Base-by-base conservation (phyloP, 495 filamentous ascomycete species). In the Parmelia sp. region DNA sequence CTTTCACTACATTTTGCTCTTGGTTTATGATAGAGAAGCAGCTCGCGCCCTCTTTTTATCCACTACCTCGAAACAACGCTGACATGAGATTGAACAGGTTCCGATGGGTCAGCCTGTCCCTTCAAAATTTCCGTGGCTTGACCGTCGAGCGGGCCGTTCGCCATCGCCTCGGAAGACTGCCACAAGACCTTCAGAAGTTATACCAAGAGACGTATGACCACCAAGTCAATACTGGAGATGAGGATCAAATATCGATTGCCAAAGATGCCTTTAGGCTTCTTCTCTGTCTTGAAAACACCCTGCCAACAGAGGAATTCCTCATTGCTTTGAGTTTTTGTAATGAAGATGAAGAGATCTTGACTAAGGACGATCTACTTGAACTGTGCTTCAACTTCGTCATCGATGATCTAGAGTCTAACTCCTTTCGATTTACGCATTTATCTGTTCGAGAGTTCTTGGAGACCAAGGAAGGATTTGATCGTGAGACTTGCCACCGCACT, bases 391-490 rank as follows among this genome's bases (percentile, higher is more conserved):
- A 71, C 53, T 68, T 73, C 47, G 40, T 73, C 29, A 39, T 70
- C 14, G 17, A 60, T 47, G 71, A 73, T 44, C 8, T 44, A 36
- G 55, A 63, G 8, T 56, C 68, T 14, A 47, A 65, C 31, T 53
- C 68, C 53, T 72, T 72, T 29, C 71, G 71, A 25, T 73, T 73
- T 64, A 71, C 71, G 33, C 71, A 73, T 65, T 65, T 72, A 17
- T 72, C 71, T 19, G 71, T 73, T 47, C 47, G 68, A 19, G 71
- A 73, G 23, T 72, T 37, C 37, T 39, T 68, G 0, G 65, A 69
- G 27, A 8, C 11, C 4, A 66, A 57, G 45, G 45, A 51, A 56
- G 59, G 31, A 7, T 66, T 23, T 33, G 53, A 66, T 12, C 4
- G 23, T 0, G 58, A 53, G 25, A 42, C 10, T 3, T 23, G 29